A percentile compares a stretch with the other conserved stretches of the same genome.
phyloP scores from a whole-genome alignment of 306 rosid genomes.

The Glycine soja region DNA sequence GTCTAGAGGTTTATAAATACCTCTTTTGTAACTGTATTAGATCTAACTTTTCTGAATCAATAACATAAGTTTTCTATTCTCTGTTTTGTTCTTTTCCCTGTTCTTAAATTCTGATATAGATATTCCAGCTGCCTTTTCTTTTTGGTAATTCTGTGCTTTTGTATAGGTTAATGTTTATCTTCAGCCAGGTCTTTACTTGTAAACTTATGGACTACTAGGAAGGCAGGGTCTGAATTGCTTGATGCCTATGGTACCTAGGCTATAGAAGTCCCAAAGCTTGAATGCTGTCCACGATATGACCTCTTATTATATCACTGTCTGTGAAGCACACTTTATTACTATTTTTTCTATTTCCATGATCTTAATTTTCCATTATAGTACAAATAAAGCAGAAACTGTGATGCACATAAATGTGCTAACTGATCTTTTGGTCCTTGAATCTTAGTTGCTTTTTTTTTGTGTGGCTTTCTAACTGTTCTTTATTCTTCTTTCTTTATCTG shows the following conservation, averaged over 20 bases:
- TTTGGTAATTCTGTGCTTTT: neutral
- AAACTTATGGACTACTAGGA: neutral
- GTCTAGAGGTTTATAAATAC: no score
- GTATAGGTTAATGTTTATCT: neutral
- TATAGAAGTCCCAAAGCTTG: conserved; percentile 8
- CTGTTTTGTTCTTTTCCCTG: no score
- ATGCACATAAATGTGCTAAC: conserved; percentile 3
- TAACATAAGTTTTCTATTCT: no score
- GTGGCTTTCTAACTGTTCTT: conserved; percentile 8
- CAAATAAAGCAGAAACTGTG: neutral
- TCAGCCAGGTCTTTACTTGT: neutral
- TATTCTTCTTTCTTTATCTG: conserved; percentile 3
- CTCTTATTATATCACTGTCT: conserved; percentile 1
- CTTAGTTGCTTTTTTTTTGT: neutral
- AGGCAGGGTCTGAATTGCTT: neutral
- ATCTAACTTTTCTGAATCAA: no score
- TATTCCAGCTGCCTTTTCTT: neutral
- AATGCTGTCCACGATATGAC: no score
- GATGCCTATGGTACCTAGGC: conserved; percentile 2
- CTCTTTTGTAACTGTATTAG: no score
- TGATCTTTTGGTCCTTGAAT: neutral
- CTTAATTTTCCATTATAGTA: neutral
- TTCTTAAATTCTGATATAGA: no score
- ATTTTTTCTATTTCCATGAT: neutral
- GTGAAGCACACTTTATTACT: neutral